Conservation (phyloP, 352 stramenopile genomes). For the Globisporangium apiculatum region DNA sequence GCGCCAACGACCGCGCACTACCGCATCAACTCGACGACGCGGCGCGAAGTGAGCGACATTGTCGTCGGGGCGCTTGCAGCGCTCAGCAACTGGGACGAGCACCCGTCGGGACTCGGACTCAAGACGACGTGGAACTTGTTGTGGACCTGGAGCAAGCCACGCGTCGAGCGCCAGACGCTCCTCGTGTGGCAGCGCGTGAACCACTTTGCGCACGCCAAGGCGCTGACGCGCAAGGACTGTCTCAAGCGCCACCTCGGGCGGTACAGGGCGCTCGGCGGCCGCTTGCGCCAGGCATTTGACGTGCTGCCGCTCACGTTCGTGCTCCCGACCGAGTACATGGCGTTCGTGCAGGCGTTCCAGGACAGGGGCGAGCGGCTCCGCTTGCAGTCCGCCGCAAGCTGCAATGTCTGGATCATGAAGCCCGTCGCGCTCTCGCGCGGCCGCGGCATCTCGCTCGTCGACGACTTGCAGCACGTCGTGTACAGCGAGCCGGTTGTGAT, state of each 20-base stretch:
- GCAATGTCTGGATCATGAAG: conserved; percentile 95
- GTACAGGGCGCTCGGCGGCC: conserved; percentile 38
- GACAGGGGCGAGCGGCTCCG: conserved; percentile 23
- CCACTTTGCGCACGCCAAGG: conserved; percentile 88
- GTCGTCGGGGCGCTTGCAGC: conserved; percentile 59
- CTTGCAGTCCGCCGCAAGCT: conserved; percentile 5
- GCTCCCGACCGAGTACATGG: conserved; percentile 89
- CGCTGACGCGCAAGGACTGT: conserved; percentile 92
- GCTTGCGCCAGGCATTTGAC: conserved; percentile 68
- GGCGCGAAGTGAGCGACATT: conserved; percentile 80
- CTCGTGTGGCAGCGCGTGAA: conserved; percentile 93
- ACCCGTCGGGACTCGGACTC: conserved; percentile 68
- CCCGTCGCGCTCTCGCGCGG: conserved; percentile 87
- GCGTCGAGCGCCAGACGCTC: conserved; percentile 74
- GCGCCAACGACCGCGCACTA: conserved; percentile 53
- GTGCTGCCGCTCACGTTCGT: conserved; percentile 92
- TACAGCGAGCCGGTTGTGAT: conserved; percentile 88
- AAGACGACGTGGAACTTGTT: conserved; percentile 90
- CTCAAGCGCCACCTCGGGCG: conserved; percentile 86
- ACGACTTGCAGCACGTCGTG: conserved; percentile 79
- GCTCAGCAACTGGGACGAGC: conserved; percentile 60
- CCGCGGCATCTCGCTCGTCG: conserved; percentile 90
- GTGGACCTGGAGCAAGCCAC: conserved; percentile 88
- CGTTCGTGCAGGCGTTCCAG: conserved; percentile 85
- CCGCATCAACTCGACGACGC: conserved; percentile 70